Conservation (phyloP, 75 land plant species). For the Sequoiadendron giganteum region DNA sequence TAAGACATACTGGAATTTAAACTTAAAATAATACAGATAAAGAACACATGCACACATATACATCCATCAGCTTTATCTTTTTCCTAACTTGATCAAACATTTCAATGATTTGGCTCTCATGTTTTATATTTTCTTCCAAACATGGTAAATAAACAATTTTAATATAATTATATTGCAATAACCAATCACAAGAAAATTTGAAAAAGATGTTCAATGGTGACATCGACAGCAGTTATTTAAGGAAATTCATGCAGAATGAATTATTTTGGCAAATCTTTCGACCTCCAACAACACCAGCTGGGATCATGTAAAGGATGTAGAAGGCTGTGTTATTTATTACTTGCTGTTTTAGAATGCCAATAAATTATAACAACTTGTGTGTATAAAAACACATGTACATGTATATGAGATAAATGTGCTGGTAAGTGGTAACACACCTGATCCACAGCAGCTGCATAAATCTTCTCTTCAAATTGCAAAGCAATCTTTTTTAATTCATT, state of each 20-base stretch:
- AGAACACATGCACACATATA: background rate
- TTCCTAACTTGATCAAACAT: background rate
- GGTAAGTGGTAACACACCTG: slow-evolving; percentile 37
- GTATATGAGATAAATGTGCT: background rate
- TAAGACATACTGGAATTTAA: background rate
- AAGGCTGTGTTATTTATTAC: background rate
- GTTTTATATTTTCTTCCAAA: too few species aligned
- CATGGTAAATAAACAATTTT: too few species aligned
- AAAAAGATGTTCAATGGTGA: background rate
- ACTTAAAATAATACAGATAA: background rate
- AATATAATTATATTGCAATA: background rate
- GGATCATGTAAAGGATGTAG: background rate
- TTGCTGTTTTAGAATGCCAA: background rate
- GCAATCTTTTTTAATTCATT: slow-evolving; percentile 73
- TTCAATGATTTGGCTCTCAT: background rate
- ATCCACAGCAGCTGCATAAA: slow-evolving; percentile 50
- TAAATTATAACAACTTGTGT: background rate
- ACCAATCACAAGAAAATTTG: background rate
- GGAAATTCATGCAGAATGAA: background rate
- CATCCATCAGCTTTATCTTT: background rate
- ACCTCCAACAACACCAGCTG: background rate
- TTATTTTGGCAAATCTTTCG: background rate
- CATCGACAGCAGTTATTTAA: background rate
- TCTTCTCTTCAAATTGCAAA: slow-evolving; percentile 77
- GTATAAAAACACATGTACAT: too few species aligned